Evolutionary conservation across 202 grass and related monocot species (phyloP).

Genomic region (Dendrocalamus latiflorus): DNA sequence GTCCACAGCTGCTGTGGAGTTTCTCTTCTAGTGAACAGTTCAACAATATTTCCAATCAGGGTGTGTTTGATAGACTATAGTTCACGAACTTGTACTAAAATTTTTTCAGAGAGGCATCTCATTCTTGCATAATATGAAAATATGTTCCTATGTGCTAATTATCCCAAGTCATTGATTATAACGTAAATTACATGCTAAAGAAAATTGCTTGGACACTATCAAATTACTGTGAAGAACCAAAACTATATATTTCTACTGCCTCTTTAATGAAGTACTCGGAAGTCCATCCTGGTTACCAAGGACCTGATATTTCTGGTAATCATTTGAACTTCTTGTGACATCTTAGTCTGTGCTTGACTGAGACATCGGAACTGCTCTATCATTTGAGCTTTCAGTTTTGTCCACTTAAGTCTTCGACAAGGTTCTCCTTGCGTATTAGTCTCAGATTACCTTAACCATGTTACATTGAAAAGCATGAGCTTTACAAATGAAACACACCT

Average conservation of each 20-base stretch:
- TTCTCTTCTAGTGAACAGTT: neutral
- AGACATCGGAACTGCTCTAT: conserved; percentile 21
- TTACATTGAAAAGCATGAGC: neutral
- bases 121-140: too few species aligned
- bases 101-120: too few species aligned
- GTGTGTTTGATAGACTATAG: neutral
- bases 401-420: neutral
- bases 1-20: neutral
- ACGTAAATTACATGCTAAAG: neutral
- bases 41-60: neutral
- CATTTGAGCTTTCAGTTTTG: neutral
- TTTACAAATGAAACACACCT: neutral
- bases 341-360: conserved; percentile 14
- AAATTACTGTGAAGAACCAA: neutral
- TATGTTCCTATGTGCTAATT: neutral
- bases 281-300: neutral
- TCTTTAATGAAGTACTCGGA: neutral
- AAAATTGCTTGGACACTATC: neutral
- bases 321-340: neutral
- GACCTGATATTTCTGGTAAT: conserved; percentile 18
- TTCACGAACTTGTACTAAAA: too few species aligned
- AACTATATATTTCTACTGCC: neutral
- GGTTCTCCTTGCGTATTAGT: neutral
- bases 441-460: neutral
- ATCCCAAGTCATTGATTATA: neutral